A percentile compares a stretch with the other conserved stretches of the same genome.
phyloP scores from a whole-genome alignment of 306 rosid genomes.

The Dicorynia guianensis region DNA sequence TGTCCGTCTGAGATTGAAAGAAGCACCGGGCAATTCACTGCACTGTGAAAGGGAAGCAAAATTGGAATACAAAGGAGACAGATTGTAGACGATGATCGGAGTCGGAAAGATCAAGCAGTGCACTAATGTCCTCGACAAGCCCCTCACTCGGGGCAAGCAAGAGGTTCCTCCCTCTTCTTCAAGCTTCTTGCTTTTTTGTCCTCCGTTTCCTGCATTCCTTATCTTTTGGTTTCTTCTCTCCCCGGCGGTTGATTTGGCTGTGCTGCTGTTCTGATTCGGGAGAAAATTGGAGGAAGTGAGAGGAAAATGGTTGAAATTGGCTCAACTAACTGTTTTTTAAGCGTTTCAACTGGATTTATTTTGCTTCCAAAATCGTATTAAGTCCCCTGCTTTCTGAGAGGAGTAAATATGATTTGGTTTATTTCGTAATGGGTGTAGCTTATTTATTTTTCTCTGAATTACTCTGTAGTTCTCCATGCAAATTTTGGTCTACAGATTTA shows the following conservation, averaged over 20 bases:
- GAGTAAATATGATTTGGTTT: not conserved
- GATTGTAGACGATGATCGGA: slow-evolving; percentile 72
- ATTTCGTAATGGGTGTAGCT: not conserved
- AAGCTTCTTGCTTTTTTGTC: not conserved
- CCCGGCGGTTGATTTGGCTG: not conserved
- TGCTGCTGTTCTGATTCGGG: not conserved
- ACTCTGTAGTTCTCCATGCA: not conserved
- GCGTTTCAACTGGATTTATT: not conserved
- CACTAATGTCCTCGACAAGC: slow-evolving; percentile 90
- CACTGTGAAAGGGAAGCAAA: not conserved
- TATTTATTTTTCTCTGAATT: not conserved
- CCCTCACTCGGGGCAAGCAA: slow-evolving; percentile 78
- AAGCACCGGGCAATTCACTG: too few species aligned
- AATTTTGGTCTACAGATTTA: not conserved
- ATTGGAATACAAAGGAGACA: not conserved
- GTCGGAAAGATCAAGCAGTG: slow-evolving; percentile 93
- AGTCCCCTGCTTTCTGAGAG: not conserved
- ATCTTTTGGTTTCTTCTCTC: not conserved
- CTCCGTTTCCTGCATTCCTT: not conserved
- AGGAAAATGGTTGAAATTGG: not conserved
- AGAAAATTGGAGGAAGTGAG: not conserved
- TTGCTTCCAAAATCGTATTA: not conserved
- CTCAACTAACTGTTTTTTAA: not conserved
- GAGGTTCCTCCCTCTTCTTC: slow-evolving; percentile 48
- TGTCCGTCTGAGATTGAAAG: too few species aligned